Percentiles rank a stretch among this genome's conserved stretches.
Conservation (phyloP, 164 flowering plant genomes). For the Liriodendron chinense region DNA sequence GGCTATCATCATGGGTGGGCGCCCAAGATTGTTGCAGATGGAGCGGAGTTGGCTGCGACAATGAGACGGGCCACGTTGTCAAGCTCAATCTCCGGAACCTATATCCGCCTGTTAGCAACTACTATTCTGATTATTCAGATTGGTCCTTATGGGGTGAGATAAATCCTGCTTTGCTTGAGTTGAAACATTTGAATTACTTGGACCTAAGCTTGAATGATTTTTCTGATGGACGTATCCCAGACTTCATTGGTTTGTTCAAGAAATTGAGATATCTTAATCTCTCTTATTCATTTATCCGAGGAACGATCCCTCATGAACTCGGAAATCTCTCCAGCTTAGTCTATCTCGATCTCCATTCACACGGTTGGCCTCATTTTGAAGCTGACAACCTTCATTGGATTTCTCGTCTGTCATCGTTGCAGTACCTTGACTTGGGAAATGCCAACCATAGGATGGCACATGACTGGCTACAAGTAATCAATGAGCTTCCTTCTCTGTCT, state of each 20-base stretch:
- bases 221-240: conserved; percentile 3
- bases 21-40: conserved; percentile 8
- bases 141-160: conserved; percentile 7
- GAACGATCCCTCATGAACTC: conserved; percentile 14
- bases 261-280: conserved; percentile 13
- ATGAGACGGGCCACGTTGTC: neutral
- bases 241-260: conserved; percentile 9
- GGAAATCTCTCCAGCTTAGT: conserved; percentile 17
- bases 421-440: conserved; percentile 1
- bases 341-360: conserved; percentile 3
- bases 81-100: neutral
- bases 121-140: too few species aligned
- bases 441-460: neutral
- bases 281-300: neutral
- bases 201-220: conserved; percentile 14
- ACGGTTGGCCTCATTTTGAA: too few species aligned
- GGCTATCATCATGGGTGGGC: neutral
- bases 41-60: neutral
- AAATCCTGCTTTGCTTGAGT: conserved; percentile 12
- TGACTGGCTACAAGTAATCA: neutral
- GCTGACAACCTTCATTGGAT: conserved; percentile 10
- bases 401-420: conserved; percentile 4
- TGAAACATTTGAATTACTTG: conserved; percentile 12
- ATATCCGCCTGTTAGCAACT: neutral
- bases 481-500: neutral